Conservation (phyloP, 2,329 filamentous ascomycete species). For the Daldinia sp. region DNA sequence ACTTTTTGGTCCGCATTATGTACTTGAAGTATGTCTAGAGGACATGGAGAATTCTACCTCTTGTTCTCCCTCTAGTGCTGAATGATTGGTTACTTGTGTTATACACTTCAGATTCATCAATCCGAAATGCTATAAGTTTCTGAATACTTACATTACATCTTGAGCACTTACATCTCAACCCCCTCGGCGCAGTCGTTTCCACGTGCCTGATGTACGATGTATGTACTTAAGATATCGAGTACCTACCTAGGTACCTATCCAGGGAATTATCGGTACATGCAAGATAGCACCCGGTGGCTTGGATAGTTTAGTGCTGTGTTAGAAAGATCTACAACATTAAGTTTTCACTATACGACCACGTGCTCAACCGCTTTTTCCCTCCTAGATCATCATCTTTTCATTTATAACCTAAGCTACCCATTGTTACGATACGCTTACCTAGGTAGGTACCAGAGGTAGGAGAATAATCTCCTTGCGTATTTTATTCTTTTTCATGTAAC, state of each 20-base stretch:
- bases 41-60: neutral
- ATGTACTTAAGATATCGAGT: neutral
- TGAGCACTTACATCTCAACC: neutral
- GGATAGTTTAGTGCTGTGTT: slow-evolving; percentile 6
- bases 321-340: slow-evolving; percentile 5
- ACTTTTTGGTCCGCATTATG: neutral
- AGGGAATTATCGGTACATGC: neutral
- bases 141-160: no score
- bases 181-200: neutral
- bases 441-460: no score
- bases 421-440: neutral
- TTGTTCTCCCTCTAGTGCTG: no score
- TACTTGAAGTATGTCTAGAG: no score
- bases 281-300: slow-evolving; percentile 11
- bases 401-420: neutral
- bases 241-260: no score
- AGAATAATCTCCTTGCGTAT: neutral
- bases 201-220: neutral
- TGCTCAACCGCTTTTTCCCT: slow-evolving; percentile 20
- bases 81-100: no score
- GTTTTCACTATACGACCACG: slow-evolving; percentile 15
- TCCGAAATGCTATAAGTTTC: no score
- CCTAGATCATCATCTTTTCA: neutral
- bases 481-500: slow-evolving; percentile 13
- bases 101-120: no score